These are phyloP conservation scores for Canariomyces notabilis DNA, from an alignment of 2,329 filamentous ascomycete species.

Conservation along the genomic window DNA sequence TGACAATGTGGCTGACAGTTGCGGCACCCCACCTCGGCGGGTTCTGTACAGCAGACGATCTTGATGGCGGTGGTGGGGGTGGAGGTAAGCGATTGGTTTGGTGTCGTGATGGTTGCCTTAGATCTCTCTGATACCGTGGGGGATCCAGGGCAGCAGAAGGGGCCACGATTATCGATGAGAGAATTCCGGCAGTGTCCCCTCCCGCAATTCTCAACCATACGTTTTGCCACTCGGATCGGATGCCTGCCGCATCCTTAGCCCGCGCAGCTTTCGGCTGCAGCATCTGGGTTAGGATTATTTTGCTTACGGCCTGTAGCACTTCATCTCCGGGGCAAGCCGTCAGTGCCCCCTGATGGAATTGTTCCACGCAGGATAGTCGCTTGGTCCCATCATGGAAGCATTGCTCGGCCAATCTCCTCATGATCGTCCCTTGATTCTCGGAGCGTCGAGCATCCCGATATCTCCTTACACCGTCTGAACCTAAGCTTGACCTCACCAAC, in stretches of 20 bases:
- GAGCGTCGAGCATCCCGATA: slow-evolving; percentile 2
- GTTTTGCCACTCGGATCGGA: not conserved
- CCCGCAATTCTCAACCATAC: no score
- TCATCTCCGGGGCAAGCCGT: not conserved
- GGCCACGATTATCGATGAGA: no score
- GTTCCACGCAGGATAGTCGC: not conserved
- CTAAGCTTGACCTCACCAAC: slow-evolving; percentile 1
- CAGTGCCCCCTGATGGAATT: not conserved
- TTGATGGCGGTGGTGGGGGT: no score
- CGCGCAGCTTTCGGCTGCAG: not conserved
- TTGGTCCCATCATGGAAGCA: slow-evolving; percentile 2
- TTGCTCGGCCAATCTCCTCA: not conserved
- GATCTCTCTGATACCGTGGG: no score
- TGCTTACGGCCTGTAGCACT: not conserved
- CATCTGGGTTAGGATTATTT: not conserved
- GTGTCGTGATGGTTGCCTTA: no score
- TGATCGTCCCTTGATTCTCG: no score
- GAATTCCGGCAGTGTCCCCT: no score
- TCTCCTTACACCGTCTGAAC: not conserved
- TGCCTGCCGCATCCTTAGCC: not conserved
- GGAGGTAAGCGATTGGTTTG: no score
- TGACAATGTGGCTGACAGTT: no score
- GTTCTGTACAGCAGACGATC: no score
- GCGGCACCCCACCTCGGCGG: no score
- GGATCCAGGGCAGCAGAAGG: no score